Evolutionary conservation across 495 filamentous ascomycete species (phyloP).

Genomic region (Tuber borchii): DNA sequence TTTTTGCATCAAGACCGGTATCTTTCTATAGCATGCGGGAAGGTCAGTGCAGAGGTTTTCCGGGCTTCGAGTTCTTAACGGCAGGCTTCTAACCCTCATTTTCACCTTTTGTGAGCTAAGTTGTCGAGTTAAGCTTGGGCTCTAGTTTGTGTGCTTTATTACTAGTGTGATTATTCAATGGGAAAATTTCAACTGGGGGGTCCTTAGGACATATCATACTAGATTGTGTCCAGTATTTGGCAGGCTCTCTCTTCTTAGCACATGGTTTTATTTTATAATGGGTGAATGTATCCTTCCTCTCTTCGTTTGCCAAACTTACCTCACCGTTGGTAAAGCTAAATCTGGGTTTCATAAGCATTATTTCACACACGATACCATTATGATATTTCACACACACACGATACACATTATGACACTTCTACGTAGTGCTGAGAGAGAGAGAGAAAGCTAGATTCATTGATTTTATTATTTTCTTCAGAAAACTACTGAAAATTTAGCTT

Average conservation of each 20-base stretch:
- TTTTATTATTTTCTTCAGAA: background rate
- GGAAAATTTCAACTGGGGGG: too few species aligned
- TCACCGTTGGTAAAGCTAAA: background rate
- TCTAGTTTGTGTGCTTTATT: background rate
- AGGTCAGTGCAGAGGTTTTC: background rate
- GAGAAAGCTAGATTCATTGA: background rate
- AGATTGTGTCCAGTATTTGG: too few species aligned
- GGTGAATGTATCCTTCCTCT: background rate
- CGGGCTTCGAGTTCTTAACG: too few species aligned
- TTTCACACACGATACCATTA: background rate
- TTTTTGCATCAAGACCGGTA: background rate
- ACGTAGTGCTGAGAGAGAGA: background rate
- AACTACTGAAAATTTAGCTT: background rate
- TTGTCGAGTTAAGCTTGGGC: background rate
- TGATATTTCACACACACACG: background rate
- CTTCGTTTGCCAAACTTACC: background rate
- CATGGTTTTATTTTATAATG: too few species aligned
- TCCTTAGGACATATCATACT: too few species aligned
- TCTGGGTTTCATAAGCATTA: background rate
- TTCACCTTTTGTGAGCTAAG: background rate
- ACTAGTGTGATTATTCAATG: background rate
- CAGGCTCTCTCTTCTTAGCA: too few species aligned
- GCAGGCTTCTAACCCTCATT: too few species aligned
- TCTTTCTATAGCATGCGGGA: background rate
- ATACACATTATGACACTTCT: background rate